These are phyloP conservation scores for Apiospora malaysiana DNA, from an alignment of 2,329 filamentous ascomycete species.

Conservation along the genomic window DNA sequence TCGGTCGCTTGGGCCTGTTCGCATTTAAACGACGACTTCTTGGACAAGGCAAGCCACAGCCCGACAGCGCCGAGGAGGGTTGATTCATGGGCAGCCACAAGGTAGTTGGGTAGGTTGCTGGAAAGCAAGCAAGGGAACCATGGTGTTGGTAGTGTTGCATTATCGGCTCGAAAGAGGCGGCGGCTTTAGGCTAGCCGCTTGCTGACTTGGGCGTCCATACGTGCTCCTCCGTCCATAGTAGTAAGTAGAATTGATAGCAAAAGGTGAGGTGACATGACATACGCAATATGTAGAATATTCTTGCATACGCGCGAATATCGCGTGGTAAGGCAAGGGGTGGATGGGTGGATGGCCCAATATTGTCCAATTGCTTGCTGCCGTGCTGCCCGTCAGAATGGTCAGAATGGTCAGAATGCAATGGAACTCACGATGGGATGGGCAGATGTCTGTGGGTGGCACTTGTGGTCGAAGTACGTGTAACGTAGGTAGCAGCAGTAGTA, in stretches of 20 bases:
- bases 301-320: slow-evolving; percentile 9
- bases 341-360: not conserved
- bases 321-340: slow-evolving; percentile 13
- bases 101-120: not conserved
- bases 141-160: slow-evolving; percentile 8
- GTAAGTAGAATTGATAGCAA: no score
- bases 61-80: not conserved
- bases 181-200: not conserved
- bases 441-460: not conserved
- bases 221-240: not conserved
- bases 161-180: slow-evolving; percentile 5
- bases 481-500: no score
- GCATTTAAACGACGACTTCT: not conserved
- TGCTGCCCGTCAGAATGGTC: not conserved
- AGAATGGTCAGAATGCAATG: not conserved
- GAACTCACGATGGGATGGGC: not conserved
- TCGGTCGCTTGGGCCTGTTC: slow-evolving; percentile 14
- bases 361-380: not conserved
- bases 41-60: not conserved
- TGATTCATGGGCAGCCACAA: slow-evolving; percentile 1
- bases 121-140: slow-evolving; percentile 3
- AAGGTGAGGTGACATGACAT: no score
- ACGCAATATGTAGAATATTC: not conserved
- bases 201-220: not conserved
- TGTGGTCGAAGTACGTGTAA: not conserved